Conservation (phyloP, 1,139 yeast genomes). For the Chernovozyma sophiae-reginae region DNA sequence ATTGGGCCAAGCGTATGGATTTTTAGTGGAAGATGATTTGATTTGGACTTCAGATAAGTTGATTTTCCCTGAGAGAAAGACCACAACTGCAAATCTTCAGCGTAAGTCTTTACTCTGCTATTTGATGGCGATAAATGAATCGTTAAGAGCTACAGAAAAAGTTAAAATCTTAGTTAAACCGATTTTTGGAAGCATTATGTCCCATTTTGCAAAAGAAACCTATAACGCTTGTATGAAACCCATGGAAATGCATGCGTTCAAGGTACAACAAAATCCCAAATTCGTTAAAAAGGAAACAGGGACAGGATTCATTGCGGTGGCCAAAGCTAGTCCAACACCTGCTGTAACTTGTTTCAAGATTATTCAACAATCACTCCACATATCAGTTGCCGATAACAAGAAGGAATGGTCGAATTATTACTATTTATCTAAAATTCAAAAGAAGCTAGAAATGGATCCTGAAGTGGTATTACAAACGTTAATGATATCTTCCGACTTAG, state of each 20-base stretch:
- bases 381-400: conserved; percentile 40
- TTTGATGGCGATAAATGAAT: conserved; percentile 65
- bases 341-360: conserved; percentile 27
- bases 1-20: conserved; percentile 77
- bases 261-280: conserved; percentile 32
- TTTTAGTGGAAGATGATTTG: conserved; percentile 79
- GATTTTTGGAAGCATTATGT: conserved; percentile 48
- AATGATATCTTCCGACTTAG: conserved; percentile 36
- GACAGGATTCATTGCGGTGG: conserved; percentile 20
- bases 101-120: conserved; percentile 70
- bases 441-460: conserved; percentile 37
- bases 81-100: conserved; percentile 60
- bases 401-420: conserved; percentile 63
- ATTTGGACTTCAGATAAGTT: conserved; percentile 89
- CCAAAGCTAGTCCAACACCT: conserved; percentile 22
- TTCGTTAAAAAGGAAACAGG: conserved; percentile 27
- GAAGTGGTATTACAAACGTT: conserved; percentile 34
- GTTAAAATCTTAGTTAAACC: conserved; percentile 19
- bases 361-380: conserved; percentile 37
- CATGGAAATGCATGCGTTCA: conserved; percentile 57
- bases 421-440: conserved; percentile 57
- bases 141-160: conserved; percentile 21
- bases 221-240: conserved; percentile 64
- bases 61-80: conserved; percentile 59
- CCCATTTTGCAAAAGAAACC: conserved; percentile 54